Percentiles rank a stretch among this genome's conserved stretches.
phyloP scores from a whole-genome alignment of 768 basidiomycete genomes.

The Suillus tomentosus region DNA sequence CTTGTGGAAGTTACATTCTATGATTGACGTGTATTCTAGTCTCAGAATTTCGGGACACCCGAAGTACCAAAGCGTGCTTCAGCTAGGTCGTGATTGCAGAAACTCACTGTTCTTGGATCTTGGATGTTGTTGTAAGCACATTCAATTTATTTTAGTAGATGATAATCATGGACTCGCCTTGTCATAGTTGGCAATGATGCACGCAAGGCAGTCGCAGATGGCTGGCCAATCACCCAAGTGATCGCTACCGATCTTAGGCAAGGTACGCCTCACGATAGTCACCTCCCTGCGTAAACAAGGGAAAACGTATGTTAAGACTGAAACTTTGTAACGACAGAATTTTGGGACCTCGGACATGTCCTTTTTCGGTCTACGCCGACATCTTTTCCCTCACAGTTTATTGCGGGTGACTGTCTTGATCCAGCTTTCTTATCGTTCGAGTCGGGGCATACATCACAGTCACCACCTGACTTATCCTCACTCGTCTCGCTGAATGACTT shows the following conservation, averaged over 20 bases:
- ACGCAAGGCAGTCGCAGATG: slow-evolving; percentile 43
- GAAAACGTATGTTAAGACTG: background rate
- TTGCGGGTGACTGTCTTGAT: slow-evolving; percentile 58
- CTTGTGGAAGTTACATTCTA: background rate
- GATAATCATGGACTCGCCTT: background rate
- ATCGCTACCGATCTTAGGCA: slow-evolving; percentile 41
- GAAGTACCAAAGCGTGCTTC: slow-evolving; percentile 32
- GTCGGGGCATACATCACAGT: slow-evolving; percentile 19
- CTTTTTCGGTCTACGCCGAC: slow-evolving; percentile 55
- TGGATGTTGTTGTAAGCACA: slow-evolving; percentile 43
- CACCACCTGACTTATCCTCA: slow-evolving; percentile 27
- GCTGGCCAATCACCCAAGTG: slow-evolving; percentile 39
- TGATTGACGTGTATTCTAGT: slow-evolving; percentile 14
- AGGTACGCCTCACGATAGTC: slow-evolving; percentile 27
- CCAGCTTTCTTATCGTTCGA: slow-evolving; percentile 39
- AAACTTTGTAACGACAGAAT: slow-evolving; percentile 37
- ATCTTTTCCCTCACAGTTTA: slow-evolving; percentile 55
- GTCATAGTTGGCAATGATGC: slow-evolving; percentile 44
- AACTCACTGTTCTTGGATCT: slow-evolving; percentile 46
- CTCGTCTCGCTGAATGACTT: slow-evolving; percentile 47
- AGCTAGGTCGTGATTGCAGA: slow-evolving; percentile 37
- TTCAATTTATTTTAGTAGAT: background rate
- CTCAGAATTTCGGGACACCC: slow-evolving; percentile 23
- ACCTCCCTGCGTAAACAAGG: no score
- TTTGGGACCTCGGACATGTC: slow-evolving; percentile 64